A percentile compares a stretch with the other conserved stretches of the same genome.
phyloP scores from a whole-genome alignment of 352 stramenopile genomes.

The Phytopythium vexans region DNA sequence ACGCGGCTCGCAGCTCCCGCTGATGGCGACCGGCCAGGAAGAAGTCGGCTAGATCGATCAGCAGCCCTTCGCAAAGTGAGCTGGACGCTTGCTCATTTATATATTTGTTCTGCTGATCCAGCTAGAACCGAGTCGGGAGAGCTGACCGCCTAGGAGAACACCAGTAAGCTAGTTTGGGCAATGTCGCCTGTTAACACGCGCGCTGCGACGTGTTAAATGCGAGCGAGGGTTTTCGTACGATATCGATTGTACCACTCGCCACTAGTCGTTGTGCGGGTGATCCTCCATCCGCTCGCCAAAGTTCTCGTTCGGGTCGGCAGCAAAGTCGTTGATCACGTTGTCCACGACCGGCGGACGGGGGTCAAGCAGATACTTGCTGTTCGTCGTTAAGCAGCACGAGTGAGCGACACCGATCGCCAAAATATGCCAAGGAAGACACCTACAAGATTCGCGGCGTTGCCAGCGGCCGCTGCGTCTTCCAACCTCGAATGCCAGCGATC shows the following conservation, averaged over 20 bases:
- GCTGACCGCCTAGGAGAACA: too few relatives aligned
- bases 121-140: too few relatives aligned
- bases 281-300: conserved; percentile 31
- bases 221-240: too few relatives aligned
- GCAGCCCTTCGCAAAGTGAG: too few relatives aligned
- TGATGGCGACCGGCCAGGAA: conserved; percentile 53
- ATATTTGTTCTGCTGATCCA: conserved; percentile 11
- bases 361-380: conserved; percentile 66
- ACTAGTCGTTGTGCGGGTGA: conserved; percentile 56
- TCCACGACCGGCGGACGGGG: conserved; percentile 36
- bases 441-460: conserved; percentile 91
- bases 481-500: conserved; percentile 94
- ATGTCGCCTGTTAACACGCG: too few relatives aligned
- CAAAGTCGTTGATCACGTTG: conserved; percentile 63
- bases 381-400: neutral
- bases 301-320: conserved; percentile 29
- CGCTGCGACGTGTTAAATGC: too few relatives aligned
- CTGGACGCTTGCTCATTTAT: conserved; percentile 5
- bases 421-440: conserved; percentile 12
- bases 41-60: neutral
- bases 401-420: neutral
- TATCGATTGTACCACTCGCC: too few relatives aligned
- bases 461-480: conserved; percentile 90
- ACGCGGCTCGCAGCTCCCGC: conserved; percentile 47
- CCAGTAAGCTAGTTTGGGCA: neutral